Base-by-base conservation (phyloP, 1,284 basidiomycete genomes). In the Cronartium quercuum region DNA sequence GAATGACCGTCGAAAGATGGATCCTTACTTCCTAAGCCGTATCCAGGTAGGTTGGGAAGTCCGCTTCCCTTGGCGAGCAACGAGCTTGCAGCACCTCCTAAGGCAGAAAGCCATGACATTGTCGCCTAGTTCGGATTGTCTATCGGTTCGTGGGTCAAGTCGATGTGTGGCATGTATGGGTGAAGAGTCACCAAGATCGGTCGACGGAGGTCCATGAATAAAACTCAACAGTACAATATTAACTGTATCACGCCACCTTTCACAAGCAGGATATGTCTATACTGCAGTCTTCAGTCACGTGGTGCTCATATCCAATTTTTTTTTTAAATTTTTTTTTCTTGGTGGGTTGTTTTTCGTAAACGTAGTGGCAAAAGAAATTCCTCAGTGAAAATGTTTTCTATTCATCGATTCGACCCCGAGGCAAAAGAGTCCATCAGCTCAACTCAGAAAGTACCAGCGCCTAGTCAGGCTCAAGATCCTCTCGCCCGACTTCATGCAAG, bases 1-100 rank as follows among this genome's bases (percentile, higher is more conserved):
- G 77, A 74, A 68, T 77, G 29, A 76, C 66, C 77, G 37, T 79
- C 77, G 61, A 77, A 78, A 73, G 76, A 76, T 24, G 76, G 77
- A 21, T 78, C 77, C 34, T 47, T 57, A 37, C 60, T 61, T 60
- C 63, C 63, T 9, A 74, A 41, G 42, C 70, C 70, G 34, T 65
- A 74, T 15, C 63, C 70, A 6, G 70, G 70, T 47, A 74, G 63
- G 35, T 66, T 74, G 4, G 70, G 70, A 34, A 74, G 38, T 42
- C 70, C 70, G 38, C 62, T 40, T 34, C 70, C 70, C 63, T 74
- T 74, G 18, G 70, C 66, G 7, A 74, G 62, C 41, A 74, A 58
- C 5, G 68, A 71, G 37, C 58, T 71, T 35, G 68, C 68, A 3
- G 69, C 69, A 34, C 70, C 70, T 18, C 70, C 70, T 21, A 74